Evolutionary conservation across 805 yeast species (phyloP), one percentile per base, ranked within the genome.

Genomic region (Jamesozyma jinghongensis): DNA sequence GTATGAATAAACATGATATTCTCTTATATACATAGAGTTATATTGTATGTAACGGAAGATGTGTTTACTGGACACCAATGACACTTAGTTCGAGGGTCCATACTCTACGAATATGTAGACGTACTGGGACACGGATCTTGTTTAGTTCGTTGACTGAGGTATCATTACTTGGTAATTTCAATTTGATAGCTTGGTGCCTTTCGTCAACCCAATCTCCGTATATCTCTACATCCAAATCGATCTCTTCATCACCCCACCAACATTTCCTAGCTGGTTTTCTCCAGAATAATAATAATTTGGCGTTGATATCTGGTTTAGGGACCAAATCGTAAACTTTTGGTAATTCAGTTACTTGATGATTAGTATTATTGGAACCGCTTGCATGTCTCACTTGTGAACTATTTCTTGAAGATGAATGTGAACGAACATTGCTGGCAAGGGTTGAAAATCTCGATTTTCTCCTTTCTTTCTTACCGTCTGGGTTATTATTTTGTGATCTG

Each of bases 241-340:
- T 62, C 22, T 62, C 67, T 34, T 77, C 75, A 57, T 78, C 76
- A 5, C 85, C 73, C 98, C 98, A 92, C 98, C 98, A 92, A 66
- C 98, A 92, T 59, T 92, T 92, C 56, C 97, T 74, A 2, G 98
- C 98, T 1, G 98, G 98, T 58, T 92, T 92, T 47, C 95, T 74
- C 97, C 98, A 92, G 57, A 92, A 92, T 39, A 92, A 66, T 29
- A 92, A 68, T 38, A 92, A 70, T 61, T 92, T 92, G 50, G 62
- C 56, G 69, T 76, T 48, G 53, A 66, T 50, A 34, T 60, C 57
- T 19, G 64, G 63, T 30, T 52, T 56, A n/a, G 61, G 58, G 19
- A 57, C 62, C 36, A 57, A 48, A 25, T 60, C 65, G 40, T 59
- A 60, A 14, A 57, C 50, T 35, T 48, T 49, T 20, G 61, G 61